Evolutionary conservation across 1,139 yeast genomes (phyloP), one percentile per base, ranked within the genome.

Genomic region (Taiozyma sp.): DNA sequence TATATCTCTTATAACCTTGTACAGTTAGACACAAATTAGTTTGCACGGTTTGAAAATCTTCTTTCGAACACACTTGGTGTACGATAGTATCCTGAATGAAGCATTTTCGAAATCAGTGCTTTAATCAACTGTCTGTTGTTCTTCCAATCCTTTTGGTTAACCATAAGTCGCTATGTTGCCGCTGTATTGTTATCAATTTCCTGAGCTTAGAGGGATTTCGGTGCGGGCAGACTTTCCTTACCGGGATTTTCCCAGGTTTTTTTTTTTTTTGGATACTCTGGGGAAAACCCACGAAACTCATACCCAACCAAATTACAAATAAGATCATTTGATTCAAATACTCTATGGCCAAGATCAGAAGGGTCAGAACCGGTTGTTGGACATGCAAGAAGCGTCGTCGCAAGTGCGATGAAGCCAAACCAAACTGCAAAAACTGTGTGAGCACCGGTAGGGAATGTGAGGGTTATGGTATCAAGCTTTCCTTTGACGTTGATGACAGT

Each of bases 341-440:
- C 24, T 4, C 24, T 4, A 48, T 48, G 50, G 64, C 66, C 1
- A 77, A 74, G 59, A 72, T 76, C 10, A 73, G 72, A 2, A 62
- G 82, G 52, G 80, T 78, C 9, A 64, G 82, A 57, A 76, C 77
- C 4, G 83, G 82, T 0, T 78, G 83, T 54, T 74, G 59, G 59
- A 59, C 61, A 7, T 57, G 62, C 47, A 53, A 57, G 42, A 54
- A 46, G 23, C 51, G 58, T 58, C 73, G 78, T 51, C 65, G 79
- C 48, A 78, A 78, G 56, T 78, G 83, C 58, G 82, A 78, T 60
- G 83, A 78, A 56, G 64, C 70, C 1, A 76, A 74, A 55, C 83
- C 83, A 0, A 51, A 49, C 13, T 78, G 83, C 57, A 61, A 66
- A 30, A 78, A 77, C 59, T 78, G 82, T 54, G 32, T 62, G 3